A percentile compares a stretch with the other conserved stretches of the same genome.
Evolutionary conservation across 2,329 filamentous ascomycete species (phyloP).

Genomic region (Phialophora macrospora): DNA sequence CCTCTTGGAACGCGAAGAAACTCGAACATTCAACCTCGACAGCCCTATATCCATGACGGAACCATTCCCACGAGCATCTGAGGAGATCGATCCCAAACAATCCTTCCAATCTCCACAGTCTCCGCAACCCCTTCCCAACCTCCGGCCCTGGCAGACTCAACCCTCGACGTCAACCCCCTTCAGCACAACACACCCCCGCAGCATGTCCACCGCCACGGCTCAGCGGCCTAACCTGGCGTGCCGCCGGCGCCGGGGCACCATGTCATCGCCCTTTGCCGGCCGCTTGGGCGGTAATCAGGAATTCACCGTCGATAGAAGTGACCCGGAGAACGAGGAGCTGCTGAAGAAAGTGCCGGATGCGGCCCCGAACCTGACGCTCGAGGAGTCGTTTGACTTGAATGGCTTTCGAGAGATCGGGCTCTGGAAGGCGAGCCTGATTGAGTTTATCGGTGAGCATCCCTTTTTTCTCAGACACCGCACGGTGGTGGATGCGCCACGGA

Average conservation of each 20-base stretch:
- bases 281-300: conserved; percentile 47
- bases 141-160: conserved; percentile 3
- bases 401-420: conserved; percentile 45
- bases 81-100: neutral
- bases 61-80: neutral
- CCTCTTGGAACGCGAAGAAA: neutral
- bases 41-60: neutral
- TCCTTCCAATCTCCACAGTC: neutral
- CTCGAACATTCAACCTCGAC: neutral
- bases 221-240: neutral
- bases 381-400: conserved; percentile 45
- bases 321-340: conserved; percentile 41
- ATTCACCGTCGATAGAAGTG: conserved; percentile 43
- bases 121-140: neutral
- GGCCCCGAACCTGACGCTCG: conserved; percentile 48
- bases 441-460: conserved; percentile 45
- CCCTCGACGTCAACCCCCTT: neutral
- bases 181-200: neutral
- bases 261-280: conserved; percentile 42
- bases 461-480: neutral
- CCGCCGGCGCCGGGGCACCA: conserved; percentile 4
- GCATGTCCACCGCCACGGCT: conserved; percentile 14
- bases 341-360: conserved; percentile 49
- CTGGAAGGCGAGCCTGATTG: conserved; percentile 51
- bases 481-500: neutral